phyloP scores from a whole-genome alignment of 1,139 yeast genomes.

The Pichia sp. region DNA sequence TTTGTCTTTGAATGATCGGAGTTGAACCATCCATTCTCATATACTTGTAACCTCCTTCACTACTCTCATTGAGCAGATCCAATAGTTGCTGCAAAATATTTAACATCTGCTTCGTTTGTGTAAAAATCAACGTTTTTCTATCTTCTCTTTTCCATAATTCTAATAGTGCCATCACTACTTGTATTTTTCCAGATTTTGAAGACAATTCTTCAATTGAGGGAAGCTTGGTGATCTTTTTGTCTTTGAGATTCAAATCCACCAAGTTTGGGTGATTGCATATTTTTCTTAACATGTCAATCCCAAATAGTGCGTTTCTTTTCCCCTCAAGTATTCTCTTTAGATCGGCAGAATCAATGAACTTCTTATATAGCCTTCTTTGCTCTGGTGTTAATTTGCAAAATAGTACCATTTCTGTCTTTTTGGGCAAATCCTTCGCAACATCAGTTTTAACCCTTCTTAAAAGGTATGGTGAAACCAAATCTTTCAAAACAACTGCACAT shows the following conservation, averaged over 20 bases:
- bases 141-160: slow-evolving; percentile 73
- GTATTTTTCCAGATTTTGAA: slow-evolving; percentile 80
- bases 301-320: slow-evolving; percentile 75
- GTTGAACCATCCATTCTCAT: slow-evolving; percentile 96
- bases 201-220: slow-evolving; percentile 21
- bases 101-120: slow-evolving; percentile 93
- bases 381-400: slow-evolving; percentile 79
- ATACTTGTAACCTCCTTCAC: slow-evolving; percentile 38
- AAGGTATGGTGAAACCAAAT: slow-evolving; percentile 83
- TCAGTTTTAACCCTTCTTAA: slow-evolving; percentile 84
- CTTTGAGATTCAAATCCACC: slow-evolving; percentile 46
- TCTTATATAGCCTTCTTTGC: slow-evolving; percentile 71
- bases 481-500: slow-evolving; percentile 88
- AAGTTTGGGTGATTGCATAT: slow-evolving; percentile 96
- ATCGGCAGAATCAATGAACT: slow-evolving; percentile 73
- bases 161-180: slow-evolving; percentile 73
- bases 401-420: slow-evolving; percentile 87
- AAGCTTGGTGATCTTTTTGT: slow-evolving; percentile 39
- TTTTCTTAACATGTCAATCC: slow-evolving; percentile 84
- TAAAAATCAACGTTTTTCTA: slow-evolving; percentile 75
- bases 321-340: slow-evolving; percentile 70
- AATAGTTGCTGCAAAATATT: slow-evolving; percentile 71
- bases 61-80: slow-evolving; percentile 36
- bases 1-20: slow-evolving; percentile 69
- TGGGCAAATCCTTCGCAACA: slow-evolving; percentile 95